phyloP scores from a whole-genome alignment of 805 yeast genomes.

The Kodamaea fukazawae region DNA sequence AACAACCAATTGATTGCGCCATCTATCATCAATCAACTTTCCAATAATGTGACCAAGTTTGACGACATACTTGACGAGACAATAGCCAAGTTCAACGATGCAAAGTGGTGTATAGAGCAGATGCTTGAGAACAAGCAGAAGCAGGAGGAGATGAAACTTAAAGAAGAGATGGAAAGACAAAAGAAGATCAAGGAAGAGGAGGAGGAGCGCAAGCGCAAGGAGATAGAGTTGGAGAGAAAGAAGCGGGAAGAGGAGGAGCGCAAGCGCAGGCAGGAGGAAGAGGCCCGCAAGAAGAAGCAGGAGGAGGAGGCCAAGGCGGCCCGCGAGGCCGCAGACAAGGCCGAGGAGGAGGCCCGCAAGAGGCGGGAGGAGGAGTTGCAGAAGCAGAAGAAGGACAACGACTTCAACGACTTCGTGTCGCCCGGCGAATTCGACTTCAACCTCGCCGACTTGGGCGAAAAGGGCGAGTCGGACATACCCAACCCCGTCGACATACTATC shows the following conservation, averaged over 20 bases:
- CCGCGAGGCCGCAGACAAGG: conserved; percentile 12
- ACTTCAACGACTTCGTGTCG: conserved; percentile 20
- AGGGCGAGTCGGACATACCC: conserved; percentile 21
- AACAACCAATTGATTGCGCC: conserved; percentile 41
- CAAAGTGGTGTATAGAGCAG: conserved; percentile 43
- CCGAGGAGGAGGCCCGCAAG: conserved; percentile 13
- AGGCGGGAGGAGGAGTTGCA: conserved; percentile 17
- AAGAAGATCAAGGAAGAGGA: conserved; percentile 26
- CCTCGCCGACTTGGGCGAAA: conserved; percentile 17
- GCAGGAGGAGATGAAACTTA: conserved; percentile 38
- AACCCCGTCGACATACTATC: conserved; percentile 33
- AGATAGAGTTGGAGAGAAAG: conserved; percentile 19
- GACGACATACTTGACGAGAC: conserved; percentile 45
- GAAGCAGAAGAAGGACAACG: conserved; percentile 13
- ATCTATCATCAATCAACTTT: conserved; percentile 33
- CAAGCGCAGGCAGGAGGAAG: conserved; percentile 16
- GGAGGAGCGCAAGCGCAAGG: conserved; percentile 19
- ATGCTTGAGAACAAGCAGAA: conserved; percentile 41
- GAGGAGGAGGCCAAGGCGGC: conserved; percentile 13
- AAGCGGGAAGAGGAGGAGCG: conserved; percentile 17
- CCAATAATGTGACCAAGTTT: conserved; percentile 33
- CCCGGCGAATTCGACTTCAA: conserved; percentile 27
- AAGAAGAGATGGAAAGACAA: conserved; percentile 34
- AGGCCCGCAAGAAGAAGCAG: conserved; percentile 14
- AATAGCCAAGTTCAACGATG: conserved; percentile 39